phyloP scores from a whole-genome alignment of 257 asterid genomes.

The Solanum arcanum region DNA sequence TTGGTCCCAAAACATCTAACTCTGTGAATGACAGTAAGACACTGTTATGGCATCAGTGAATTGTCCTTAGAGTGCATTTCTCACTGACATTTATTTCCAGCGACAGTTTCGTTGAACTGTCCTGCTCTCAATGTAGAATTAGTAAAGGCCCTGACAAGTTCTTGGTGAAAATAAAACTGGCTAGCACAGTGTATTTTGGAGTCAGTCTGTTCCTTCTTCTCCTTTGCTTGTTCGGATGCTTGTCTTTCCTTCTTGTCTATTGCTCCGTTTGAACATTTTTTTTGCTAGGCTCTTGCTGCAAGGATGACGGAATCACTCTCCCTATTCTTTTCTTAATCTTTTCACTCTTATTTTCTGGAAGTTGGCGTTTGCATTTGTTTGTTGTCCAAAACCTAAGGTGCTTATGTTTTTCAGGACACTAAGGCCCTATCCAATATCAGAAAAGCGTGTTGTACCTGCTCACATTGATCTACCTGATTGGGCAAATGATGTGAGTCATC shows the following conservation, averaged over 20 bases:
- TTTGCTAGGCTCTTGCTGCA: neutral
- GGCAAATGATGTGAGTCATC: constrained; percentile 75
- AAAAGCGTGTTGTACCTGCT: constrained; percentile 53
- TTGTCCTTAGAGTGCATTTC: neutral
- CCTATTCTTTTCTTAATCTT: neutral
- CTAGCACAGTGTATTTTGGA: neutral
- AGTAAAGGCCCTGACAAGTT: neutral
- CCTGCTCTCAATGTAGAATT: neutral
- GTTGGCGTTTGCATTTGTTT: neutral
- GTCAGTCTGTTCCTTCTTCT: neutral
- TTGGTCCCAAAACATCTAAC: neutral
- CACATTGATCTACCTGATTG: constrained; percentile 89
- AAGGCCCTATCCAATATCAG: constrained; percentile 80
- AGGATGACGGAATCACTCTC: neutral
- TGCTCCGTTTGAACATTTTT: neutral
- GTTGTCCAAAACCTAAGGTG: neutral
- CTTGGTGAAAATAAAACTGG: neutral
- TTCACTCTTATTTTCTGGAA: neutral
- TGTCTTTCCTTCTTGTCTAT: neutral
- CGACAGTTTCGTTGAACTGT: neutral
- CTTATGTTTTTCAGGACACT: constrained; percentile 32
- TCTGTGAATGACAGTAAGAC: neutral
- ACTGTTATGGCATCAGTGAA: neutral
- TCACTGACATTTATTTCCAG: neutral
- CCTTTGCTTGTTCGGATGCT: neutral